Percentiles rank a stretch among this genome's conserved stretches.
Conservation (phyloP, 2,329 filamentous ascomycete species). For the Venturia carpophila region DNA sequence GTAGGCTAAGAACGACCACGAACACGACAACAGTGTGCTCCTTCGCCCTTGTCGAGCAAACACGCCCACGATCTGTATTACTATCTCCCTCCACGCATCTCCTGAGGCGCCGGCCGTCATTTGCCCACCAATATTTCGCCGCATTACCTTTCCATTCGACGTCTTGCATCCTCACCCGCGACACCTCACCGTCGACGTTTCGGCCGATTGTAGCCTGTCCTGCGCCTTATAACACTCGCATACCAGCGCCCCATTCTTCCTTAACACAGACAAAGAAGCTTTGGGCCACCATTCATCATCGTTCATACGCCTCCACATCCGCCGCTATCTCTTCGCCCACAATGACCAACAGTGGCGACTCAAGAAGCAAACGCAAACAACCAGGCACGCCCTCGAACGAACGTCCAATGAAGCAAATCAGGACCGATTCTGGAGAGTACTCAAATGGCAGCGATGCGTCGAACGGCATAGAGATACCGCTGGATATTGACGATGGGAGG, state of each 20-base stretch:
- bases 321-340: neutral
- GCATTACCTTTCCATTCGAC: neutral
- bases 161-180: neutral
- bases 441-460: slow-evolving; percentile 33
- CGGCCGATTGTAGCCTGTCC: neutral
- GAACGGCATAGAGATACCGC: slow-evolving; percentile 35
- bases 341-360: slow-evolving; percentile 34
- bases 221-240: neutral
- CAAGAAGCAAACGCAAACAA: slow-evolving; percentile 48
- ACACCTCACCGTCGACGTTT: neutral
- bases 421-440: slow-evolving; percentile 18
- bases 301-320: slow-evolving; percentile 8
- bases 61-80: neutral
- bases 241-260: neutral
- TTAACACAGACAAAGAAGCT: neutral
- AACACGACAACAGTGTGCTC: neutral
- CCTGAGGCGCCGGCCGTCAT: neutral
- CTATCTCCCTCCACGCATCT: neutral
- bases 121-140: neutral
- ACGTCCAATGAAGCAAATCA: slow-evolving; percentile 47
- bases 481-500: slow-evolving; percentile 36
- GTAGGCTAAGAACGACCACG: neutral
- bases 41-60: neutral
- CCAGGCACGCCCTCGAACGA: slow-evolving; percentile 43
- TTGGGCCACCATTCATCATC: neutral